These are phyloP conservation scores for Diaporthe velutina DNA, from an alignment of 2,329 filamentous ascomycete genomes.

Conservation along the genomic window DNA sequence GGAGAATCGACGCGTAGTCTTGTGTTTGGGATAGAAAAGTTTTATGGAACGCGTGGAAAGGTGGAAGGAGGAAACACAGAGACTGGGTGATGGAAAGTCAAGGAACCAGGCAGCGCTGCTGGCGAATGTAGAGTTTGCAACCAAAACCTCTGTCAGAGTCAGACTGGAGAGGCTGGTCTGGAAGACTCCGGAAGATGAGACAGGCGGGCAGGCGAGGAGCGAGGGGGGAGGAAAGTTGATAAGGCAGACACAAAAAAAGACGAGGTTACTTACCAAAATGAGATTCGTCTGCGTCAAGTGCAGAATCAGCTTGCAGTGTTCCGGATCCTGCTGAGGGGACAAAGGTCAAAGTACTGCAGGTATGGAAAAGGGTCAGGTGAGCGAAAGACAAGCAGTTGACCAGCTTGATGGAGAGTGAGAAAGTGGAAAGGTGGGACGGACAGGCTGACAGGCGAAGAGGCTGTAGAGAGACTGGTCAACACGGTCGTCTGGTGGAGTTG, in stretches of 20 bases:
- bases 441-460: background rate
- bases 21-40: background rate
- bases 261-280: background rate
- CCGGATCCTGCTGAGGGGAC: background rate
- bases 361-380: background rate
- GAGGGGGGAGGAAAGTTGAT: background rate
- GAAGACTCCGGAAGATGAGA: background rate
- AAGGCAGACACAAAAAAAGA: background rate
- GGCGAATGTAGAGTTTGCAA: background rate
- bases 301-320: conserved; percentile 1
- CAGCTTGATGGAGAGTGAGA: background rate
- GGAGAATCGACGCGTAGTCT: background rate
- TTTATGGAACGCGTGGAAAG: background rate
- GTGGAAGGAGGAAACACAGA: background rate
- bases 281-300: background rate
- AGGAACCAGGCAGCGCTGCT: background rate
- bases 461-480: background rate
- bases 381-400: background rate
- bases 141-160: too few relatives aligned
- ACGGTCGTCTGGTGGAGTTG: background rate
- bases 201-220: background rate
- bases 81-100: background rate
- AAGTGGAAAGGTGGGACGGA: background rate
- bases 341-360: conserved; percentile 2
- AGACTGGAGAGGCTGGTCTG: too few relatives aligned